Percentiles rank a stretch among this genome's conserved stretches.
Evolutionary conservation across 257 asterid genomes (phyloP).

Genomic region (Asclepias syriaca): DNA sequence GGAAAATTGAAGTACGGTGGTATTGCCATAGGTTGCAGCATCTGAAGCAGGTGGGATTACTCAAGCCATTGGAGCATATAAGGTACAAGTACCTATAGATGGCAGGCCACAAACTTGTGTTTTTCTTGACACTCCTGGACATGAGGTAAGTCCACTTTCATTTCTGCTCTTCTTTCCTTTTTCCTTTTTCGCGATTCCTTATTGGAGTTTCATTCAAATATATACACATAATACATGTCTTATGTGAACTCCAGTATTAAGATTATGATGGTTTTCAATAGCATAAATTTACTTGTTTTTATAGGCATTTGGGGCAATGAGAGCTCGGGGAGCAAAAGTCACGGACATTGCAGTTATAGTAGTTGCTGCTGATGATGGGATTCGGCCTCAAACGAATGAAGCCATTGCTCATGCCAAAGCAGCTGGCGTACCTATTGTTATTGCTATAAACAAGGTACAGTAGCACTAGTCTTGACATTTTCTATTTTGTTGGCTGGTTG

Average conservation of each 20-base stretch:
- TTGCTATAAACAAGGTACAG: slow-evolving; percentile 88
- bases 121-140: slow-evolving; percentile 99
- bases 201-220: slow-evolving; percentile 5
- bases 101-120: slow-evolving; percentile 83
- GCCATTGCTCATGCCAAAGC: slow-evolving; percentile 99
- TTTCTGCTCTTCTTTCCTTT: slow-evolving; percentile 3
- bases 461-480: slow-evolving; percentile 9
- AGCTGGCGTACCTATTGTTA: slow-evolving; percentile 83
- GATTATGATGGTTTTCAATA: background rate
- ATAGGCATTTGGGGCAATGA: slow-evolving; percentile 98
- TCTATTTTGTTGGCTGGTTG: slow-evolving; percentile 2
- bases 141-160: slow-evolving; percentile 55
- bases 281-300: background rate
- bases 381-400: slow-evolving; percentile 91
- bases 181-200: background rate
- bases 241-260: background rate
- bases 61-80: slow-evolving; percentile 98
- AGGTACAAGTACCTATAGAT: slow-evolving; percentile 83
- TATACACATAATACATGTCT: background rate
- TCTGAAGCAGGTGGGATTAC: slow-evolving; percentile 98
- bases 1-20: slow-evolving; percentile 24
- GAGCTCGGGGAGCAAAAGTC: slow-evolving; percentile 99
- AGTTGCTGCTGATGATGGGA: slow-evolving; percentile 99
- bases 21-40: slow-evolving; percentile 70
- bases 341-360: slow-evolving; percentile 94